These are phyloP conservation scores for Globisporangium spiculum DNA, from an alignment of 352 stramenopile species.

Conservation along the genomic window DNA sequence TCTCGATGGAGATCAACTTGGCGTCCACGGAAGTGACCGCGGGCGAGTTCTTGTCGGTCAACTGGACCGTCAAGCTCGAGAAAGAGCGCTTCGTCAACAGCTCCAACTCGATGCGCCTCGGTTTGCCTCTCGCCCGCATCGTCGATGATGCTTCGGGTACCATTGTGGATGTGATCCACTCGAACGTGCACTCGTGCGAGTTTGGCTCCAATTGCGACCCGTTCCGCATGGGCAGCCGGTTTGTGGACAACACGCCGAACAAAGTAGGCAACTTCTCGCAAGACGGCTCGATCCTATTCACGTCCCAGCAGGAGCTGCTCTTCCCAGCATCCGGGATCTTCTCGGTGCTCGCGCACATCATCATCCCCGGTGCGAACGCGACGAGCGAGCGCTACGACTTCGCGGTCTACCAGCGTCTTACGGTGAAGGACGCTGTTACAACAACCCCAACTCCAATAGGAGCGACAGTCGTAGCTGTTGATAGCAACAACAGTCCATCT, in stretches of 20 bases:
- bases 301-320: slow-evolving; percentile 20
- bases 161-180: slow-evolving; percentile 25
- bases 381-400: slow-evolving; percentile 26
- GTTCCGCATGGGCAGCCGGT: slow-evolving; percentile 18
- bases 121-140: slow-evolving; percentile 2
- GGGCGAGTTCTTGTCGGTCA: slow-evolving; percentile 18
- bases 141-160: slow-evolving; percentile 13
- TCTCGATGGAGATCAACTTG: slow-evolving; percentile 22
- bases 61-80: slow-evolving; percentile 25
- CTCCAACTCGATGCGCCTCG: slow-evolving; percentile 17
- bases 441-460: neutral
- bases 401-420: slow-evolving; percentile 26
- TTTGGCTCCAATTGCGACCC: slow-evolving; percentile 31
- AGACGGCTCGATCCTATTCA: slow-evolving; percentile 18
- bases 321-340: slow-evolving; percentile 20
- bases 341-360: slow-evolving; percentile 32
- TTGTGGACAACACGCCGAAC: slow-evolving; percentile 25
- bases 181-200: slow-evolving; percentile 27
- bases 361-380: slow-evolving; percentile 14
- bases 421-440: slow-evolving; percentile 14
- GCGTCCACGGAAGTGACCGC: slow-evolving; percentile 8
- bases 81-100: slow-evolving; percentile 15
- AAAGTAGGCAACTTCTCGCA: slow-evolving; percentile 22
- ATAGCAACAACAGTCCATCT: neutral
- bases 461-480: neutral